These are phyloP conservation scores for Amanita inopinata DNA, from an alignment of 768 basidiomycete species.

Conservation along the genomic window DNA sequence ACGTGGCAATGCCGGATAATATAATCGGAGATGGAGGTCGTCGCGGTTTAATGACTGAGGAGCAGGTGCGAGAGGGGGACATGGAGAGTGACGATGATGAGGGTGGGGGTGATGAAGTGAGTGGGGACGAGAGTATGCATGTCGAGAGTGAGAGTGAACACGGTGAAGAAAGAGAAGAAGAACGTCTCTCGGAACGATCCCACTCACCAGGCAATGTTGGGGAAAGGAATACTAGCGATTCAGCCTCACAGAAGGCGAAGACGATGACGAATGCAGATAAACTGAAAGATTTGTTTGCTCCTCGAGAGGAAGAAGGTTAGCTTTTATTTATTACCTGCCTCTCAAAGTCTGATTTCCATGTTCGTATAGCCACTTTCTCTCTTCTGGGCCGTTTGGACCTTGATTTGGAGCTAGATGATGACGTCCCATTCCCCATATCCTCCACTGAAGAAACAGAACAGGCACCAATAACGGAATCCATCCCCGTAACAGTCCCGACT, in stretches of 20 bases:
- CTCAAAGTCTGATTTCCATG: background rate
- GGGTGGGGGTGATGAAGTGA: constrained; percentile 11
- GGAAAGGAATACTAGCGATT: no score
- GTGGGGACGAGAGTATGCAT: constrained; percentile 11
- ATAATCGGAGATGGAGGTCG: background rate
- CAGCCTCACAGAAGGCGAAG: background rate
- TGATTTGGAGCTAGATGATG: constrained; percentile 63
- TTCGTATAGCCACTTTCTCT: constrained; percentile 51
- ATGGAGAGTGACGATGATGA: constrained; percentile 14
- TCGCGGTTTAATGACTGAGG: background rate
- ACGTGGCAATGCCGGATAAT: constrained; percentile 17
- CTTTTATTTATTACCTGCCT: constrained; percentile 2
- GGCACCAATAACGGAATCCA: constrained; percentile 15
- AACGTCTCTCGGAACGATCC: no score
- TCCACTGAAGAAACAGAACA: constrained; percentile 10
- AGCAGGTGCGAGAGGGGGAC: constrained; percentile 17
- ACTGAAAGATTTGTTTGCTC: constrained; percentile 69
- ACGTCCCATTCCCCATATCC: constrained; percentile 24
- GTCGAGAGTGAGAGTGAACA: constrained; percentile 12
- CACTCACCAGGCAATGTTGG: no score
- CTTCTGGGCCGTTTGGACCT: constrained; percentile 67
- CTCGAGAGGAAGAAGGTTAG: constrained; percentile 57
- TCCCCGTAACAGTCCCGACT: constrained; percentile 12
- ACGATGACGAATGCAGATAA: constrained; percentile 19
- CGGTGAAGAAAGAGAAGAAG: constrained; percentile 11